Base-by-base conservation (phyloP, 2,329 filamentous ascomycete species). In the Cryphonectria japonica region DNA sequence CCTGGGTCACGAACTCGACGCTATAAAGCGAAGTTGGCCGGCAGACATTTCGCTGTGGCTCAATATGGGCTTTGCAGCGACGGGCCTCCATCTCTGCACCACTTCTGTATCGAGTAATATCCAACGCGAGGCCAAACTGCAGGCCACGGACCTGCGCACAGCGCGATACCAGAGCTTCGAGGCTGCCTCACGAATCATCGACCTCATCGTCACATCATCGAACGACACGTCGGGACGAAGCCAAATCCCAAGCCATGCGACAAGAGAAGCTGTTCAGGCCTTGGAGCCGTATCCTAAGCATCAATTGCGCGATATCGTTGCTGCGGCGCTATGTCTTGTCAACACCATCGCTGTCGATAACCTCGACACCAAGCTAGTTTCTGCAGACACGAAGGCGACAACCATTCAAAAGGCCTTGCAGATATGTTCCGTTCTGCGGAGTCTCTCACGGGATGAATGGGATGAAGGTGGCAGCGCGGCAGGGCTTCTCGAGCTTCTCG, bases 401-500 rank as follows among this genome's bases (percentile, higher is more conserved):
- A 11, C 19, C 11, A 19, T 61, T 14, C 59, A 39, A 14, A 39
- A 61, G 32, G 59, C 22, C 2, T 7, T n/a, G 59, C 59, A 61
- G 59, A 61, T 61, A 61, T 37, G 32, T 39, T 1, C 22, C 16
- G 2, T 61, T 14, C 22, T 61, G 19, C 59, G 59, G 2, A n/a
- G 16, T 6, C 34, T 61, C 32, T 39, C 59, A 7, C 3, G 34
- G 32, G 59, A 32, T 37, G 59, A 13, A 22, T 34, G 34, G 34
- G 32, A 37, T 14, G 59, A 37, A 26, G 32, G 32, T 34, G 16
- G 19, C 22, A 37, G 22, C 59, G 59, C 59, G 16, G 59, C 59
- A n/a, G 59, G 32, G 11, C 59, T 61, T 22, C 59, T 61, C 32
- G 59, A 61, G 59, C 59, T 61, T 19, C 59, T 61, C 59, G 59